phyloP scores from a whole-genome alignment of 208 protist species.

The Herpetomonas samuelpessoai region DNA sequence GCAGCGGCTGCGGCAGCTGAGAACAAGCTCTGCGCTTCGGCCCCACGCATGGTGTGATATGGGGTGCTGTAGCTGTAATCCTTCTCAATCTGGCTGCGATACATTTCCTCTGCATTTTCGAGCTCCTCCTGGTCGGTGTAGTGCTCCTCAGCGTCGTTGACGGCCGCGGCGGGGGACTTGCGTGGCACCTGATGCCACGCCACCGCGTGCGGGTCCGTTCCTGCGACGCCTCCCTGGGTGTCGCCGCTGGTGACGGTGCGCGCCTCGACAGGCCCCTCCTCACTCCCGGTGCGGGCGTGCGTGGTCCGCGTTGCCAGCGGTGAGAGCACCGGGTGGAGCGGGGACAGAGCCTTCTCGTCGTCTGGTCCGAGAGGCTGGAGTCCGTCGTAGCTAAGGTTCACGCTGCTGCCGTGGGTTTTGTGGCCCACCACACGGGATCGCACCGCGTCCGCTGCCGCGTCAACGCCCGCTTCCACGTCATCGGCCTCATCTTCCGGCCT shows the following conservation, averaged over 20 bases:
- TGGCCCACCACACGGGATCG: too few species aligned
- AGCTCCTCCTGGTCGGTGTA: conserved; percentile 32
- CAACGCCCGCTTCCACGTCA: background rate
- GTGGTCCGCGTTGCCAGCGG: background rate
- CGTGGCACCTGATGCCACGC: background rate
- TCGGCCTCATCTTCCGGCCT: conserved; percentile 1
- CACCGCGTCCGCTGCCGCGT: background rate
- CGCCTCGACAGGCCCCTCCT: background rate
- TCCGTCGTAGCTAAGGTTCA: background rate
- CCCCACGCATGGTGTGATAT: conserved; percentile 1
- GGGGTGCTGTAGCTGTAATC: conserved; percentile 77
- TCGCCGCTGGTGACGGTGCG: background rate
- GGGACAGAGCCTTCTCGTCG: conserved; percentile 1
- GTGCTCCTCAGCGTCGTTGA: background rate
- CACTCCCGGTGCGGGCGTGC: background rate
- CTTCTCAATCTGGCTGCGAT: conserved; percentile 76
- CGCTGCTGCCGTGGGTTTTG: background rate
- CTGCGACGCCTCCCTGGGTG: background rate
- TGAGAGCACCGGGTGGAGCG: background rate
- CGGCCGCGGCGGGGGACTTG: background rate
- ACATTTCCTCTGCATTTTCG: conserved; percentile 61
- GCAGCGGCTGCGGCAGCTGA: conserved; percentile 5
- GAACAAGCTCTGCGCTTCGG: background rate
- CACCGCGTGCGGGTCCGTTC: background rate
- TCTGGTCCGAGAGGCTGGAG: background rate